Evolutionary conservation across 495 filamentous ascomycete genomes (phyloP), one percentile per base, ranked within the genome.

Genomic region (Aspergillus sclerotiicarbonarius): DNA sequence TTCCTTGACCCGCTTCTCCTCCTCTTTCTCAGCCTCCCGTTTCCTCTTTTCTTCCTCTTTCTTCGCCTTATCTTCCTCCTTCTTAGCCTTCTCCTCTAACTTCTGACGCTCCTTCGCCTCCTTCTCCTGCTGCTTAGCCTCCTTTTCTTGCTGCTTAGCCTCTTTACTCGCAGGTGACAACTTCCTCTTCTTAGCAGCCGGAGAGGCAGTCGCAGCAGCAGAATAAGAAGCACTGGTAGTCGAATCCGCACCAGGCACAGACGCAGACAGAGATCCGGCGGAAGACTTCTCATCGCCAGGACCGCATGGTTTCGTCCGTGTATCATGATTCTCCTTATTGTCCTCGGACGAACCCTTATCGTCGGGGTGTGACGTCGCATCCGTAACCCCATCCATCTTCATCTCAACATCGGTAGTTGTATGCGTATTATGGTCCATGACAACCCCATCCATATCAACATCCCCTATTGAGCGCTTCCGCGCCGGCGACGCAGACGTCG

Each of bases 141-240:
- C 83, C 53, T 78, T 84, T 52, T 85, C 80, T 56, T 75, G 69
- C 56, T 71, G 70, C 62, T 80, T 82, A 1, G 72, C 74, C 58
- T 85, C 82, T 41, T 82, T 82, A 37, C 80, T 78, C 18, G 74
- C 76, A 35, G 77, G 69, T 0, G 76, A 79, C 43, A 84, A 69
- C 68, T 84, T 86, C 53, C 75, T 73, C 59, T 78, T 82, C 61
- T 83, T 88, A 8, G 64, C 48, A 44, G 65, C 55, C 0, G 67
- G 65, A 0, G 60, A 52, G 12, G 51, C 21, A 29, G 47, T 15
- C 13, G 47, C 21, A 6, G 44, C 50, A 10, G 33, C 59, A 44
- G 5, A 2, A 4, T 43, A 18, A 45, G 20, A 18, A 49, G 9
- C 30, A 16, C 29, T 54, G 8, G 55, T 45, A 7, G 62, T 62